These are phyloP conservation scores for Coniferiporia weirii DNA, from an alignment of 1,284 basidiomycete species.

Conservation along the genomic window DNA sequence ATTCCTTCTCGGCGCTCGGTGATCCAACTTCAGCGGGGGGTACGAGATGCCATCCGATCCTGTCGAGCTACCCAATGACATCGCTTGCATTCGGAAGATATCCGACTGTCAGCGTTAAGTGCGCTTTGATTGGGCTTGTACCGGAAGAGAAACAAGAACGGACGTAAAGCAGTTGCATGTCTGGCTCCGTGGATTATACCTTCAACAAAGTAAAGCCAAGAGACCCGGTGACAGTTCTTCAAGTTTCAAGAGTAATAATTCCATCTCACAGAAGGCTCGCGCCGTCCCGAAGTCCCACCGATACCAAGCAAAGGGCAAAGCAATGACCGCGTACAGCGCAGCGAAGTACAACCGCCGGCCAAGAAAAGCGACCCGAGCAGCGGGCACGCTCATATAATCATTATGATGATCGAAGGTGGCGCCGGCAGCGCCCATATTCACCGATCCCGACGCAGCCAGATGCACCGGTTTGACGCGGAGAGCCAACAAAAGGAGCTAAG, in stretches of 20 bases:
- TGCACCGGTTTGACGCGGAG: background rate
- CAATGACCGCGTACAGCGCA: background rate
- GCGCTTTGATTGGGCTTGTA: too few species aligned
- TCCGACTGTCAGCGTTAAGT: too few species aligned
- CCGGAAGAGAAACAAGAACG: too few species aligned
- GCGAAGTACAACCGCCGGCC: background rate
- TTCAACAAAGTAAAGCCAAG: background rate
- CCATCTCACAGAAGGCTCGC: too few species aligned
- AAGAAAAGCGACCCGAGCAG: background rate
- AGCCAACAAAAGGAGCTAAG: background rate
- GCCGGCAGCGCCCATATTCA: background rate
- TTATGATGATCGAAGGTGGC: background rate
- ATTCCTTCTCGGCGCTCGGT: too few species aligned
- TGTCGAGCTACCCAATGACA: too few species aligned
- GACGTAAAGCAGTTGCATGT: too few species aligned
- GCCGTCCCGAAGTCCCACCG: too few species aligned
- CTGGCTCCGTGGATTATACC: too few species aligned
- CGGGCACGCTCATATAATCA: slow-evolving; percentile 4
- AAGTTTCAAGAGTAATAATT: background rate
- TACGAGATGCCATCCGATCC: too few species aligned
- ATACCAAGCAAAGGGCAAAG: background rate
- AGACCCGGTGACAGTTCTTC: background rate
- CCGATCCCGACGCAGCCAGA: background rate
- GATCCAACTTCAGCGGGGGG: too few species aligned
- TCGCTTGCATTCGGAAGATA: too few species aligned